Evolutionary conservation across 1,284 basidiomycete species (phyloP), one percentile per base, ranked within the genome.

Genomic region (Athelia sp.): DNA sequence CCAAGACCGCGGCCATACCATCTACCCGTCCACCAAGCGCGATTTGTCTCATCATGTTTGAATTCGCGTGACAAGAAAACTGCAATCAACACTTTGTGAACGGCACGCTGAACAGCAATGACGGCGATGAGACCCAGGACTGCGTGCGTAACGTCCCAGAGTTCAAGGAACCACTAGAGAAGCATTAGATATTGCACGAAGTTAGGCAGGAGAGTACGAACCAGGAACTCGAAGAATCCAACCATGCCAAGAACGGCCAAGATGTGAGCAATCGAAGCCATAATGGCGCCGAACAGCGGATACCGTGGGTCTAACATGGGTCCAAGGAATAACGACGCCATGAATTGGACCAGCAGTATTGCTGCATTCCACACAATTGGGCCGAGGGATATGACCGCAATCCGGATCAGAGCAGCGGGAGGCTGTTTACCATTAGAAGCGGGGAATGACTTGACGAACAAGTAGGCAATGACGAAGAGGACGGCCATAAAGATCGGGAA

Each of bases 361-460:
- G 87, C 90, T 18, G 92, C 93, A 65, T 99, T 99, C 84, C 86
- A 98, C 3, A 96, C 93, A 59, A 99, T 87, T 1, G 96, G 97
- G 4, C 96, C 96, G 18, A 99, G 71, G 9, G 96, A 82, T 58
- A 99, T 88, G 61, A 99, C 83, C 24, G 91, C 91, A 54, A 99
- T 93, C 45, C 96, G 91, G 51, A 98, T 82, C 54, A 99, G 78
- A 2, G 87, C 84, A 61, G 80, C 85, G 4, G 88, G 82, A 1
- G 84, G 82, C 50, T 75, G 71, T 51, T 67, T 72, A 56, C 89
- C 92, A 49, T 90, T 79, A 32, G 67, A 61, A 50, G 75, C 77
- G 1, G 84, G 82, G 84, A 93, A 93, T 1, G 87, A 87, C 72
- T 84, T 92, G 61, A 89, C 83, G 69, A 90, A 91, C 78, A 95